Conservation (phyloP, 495 filamentous ascomycete genomes). For the Penicillium angulare region DNA sequence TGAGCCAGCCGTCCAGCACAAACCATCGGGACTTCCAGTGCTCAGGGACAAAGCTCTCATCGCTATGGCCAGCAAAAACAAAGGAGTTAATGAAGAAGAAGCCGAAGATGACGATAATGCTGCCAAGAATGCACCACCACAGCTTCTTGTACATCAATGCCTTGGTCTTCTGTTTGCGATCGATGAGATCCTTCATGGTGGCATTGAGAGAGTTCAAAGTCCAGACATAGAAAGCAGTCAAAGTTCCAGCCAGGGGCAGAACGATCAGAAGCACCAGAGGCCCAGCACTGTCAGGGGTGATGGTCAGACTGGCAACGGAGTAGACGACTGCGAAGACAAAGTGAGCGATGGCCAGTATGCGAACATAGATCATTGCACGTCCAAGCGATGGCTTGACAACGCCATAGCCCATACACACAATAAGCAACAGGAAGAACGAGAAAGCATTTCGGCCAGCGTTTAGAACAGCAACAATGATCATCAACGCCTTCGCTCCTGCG, state of each 20-base stretch:
- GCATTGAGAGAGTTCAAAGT: constrained; percentile 91
- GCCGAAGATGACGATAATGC: constrained; percentile 91
- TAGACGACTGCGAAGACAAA: constrained; percentile 96
- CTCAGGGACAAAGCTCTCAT: constrained; percentile 86
- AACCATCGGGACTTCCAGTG: constrained; percentile 99
- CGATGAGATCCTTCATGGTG: constrained; percentile 92
- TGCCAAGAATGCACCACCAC: constrained; percentile 94
- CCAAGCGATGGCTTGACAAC: constrained; percentile 95
- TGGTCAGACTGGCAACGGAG: constrained; percentile 81
- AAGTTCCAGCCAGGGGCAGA: constrained; percentile 83
- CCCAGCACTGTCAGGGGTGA: constrained; percentile 71
- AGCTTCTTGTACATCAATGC: constrained; percentile 96
- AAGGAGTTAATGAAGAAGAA: constrained; percentile 98
- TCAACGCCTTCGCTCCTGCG: constrained; percentile 71
- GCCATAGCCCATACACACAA: constrained; percentile 99
- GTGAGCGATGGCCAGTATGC: constrained; percentile 85
- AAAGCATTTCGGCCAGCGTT: constrained; percentile 95
- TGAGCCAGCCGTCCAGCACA: constrained; percentile 95
- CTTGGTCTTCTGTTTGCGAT: constrained; percentile 92
- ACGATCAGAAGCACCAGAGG: constrained; percentile 94
- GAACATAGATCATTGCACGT: constrained; percentile 89
- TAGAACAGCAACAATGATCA: constrained; percentile 85
- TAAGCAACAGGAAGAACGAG: constrained; percentile 97
- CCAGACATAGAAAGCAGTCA: constrained; percentile 99
- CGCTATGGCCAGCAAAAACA: constrained; percentile 76